These are phyloP conservation scores for Arctium minus DNA, from an alignment of 129 eudicot species.

Conservation along the genomic window DNA sequence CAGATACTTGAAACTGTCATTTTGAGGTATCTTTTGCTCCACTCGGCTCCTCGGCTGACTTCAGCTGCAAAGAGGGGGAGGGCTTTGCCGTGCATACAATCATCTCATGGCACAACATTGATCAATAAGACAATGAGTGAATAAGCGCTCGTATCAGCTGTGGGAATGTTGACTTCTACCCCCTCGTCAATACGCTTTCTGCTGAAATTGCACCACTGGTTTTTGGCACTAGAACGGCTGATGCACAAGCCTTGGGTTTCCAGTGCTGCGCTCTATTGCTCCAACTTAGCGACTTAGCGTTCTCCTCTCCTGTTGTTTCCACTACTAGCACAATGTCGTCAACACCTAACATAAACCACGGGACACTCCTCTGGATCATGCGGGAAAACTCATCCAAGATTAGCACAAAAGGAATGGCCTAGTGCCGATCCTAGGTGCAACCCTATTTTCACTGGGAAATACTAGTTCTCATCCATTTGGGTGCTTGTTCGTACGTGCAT, in stretches of 20 bases:
- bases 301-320: too few relatives aligned
- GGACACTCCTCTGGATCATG: not conserved
- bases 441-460: not conserved
- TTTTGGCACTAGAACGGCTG: not conserved
- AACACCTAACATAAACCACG: not conserved
- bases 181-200: not conserved
- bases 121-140: too few relatives aligned
- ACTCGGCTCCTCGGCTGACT: too few relatives aligned
- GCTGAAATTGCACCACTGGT: not conserved
- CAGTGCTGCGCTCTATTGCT: too few relatives aligned
- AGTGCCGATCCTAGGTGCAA: not conserved
- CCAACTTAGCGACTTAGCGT: too few relatives aligned
- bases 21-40: not conserved
- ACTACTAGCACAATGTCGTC: not conserved
- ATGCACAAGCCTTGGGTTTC: too few relatives aligned
- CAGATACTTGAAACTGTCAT: not conserved
- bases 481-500: not conserved
- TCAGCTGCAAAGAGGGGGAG: too few relatives aligned
- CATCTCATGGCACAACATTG: too few relatives aligned
- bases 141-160: too few relatives aligned
- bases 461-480: not conserved
- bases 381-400: not conserved
- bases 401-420: not conserved
- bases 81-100: too few relatives aligned
- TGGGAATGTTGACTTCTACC: not conserved